Base-by-base conservation (phyloP, 345 rosid species). In the Hypericum androsaemum region DNA sequence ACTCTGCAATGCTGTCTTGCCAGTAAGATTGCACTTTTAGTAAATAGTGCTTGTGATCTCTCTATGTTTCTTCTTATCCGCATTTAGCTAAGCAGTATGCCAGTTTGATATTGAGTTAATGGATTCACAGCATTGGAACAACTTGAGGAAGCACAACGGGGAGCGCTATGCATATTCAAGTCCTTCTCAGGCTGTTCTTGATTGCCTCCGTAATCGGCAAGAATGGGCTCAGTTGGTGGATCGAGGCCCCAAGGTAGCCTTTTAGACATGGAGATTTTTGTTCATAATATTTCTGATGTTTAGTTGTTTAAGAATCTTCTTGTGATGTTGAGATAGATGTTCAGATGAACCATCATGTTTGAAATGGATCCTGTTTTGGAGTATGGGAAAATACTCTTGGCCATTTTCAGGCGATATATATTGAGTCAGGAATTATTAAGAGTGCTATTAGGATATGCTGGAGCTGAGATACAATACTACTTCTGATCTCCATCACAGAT, bases 171-270 rank as follows among this genome's bases (percentile, higher is more conserved):
- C 99, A 9, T 94, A 94, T 79, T 82, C 97, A 35, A 88, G 89
- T 72, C 99, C 76, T 73, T 83, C 90, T 56, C 99, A 94, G 63
- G 99, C 99, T 58, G 99, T 88, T 77, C 95, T 94, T 48, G 99
- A 94, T 73, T 94, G 97, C 69, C 76, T 94, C 64, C 75, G 99
- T 58, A 94, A 88, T 61, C 80, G 97, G 64, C 94, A 82, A 50
- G 97, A 94, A 66, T 94, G 99, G 97, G 87, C 97, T 74, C 83
- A 64, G 56, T 74, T 94, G 72, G 94, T 94, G 62, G 97, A 94
- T 73, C 97, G 97, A 62, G 99, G 95, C 61, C 99, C 99, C 61
- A 94, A 94, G 94, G 99, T 94, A 62, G 43, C 58, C 7, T 10
- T 6, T 39, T 35, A 8, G 1, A 14, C 14, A 14, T 46, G 3